Evolutionary conservation across 306 rosid genomes (phyloP).

Genomic region (Inga leiocalycina): DNA sequence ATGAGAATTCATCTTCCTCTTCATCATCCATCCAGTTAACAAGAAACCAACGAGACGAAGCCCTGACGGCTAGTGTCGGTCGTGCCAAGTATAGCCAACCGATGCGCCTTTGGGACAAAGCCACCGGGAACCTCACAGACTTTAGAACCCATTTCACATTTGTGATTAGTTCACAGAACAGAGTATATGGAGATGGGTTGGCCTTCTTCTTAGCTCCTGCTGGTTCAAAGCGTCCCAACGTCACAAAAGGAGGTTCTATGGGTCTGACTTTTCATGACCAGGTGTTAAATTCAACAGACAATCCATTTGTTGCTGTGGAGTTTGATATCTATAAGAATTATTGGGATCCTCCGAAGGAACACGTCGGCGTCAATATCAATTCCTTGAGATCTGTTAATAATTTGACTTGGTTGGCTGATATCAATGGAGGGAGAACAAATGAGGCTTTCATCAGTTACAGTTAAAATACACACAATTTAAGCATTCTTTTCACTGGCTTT

Average conservation of each 20-base stretch:
- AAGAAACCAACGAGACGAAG: not conserved
- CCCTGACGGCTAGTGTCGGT: not conserved
- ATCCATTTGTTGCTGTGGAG: not conserved
- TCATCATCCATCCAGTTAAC: slow-evolving; percentile 29
- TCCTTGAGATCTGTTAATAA: not conserved
- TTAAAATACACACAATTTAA: not conserved
- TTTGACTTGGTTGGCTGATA: not conserved
- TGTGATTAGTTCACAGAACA: not conserved
- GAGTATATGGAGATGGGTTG: slow-evolving; percentile 31
- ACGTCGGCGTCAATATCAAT: not conserved
- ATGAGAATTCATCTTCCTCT: not conserved
- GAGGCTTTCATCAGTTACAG: not conserved
- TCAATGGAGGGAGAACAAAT: not conserved
- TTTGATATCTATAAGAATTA: not conserved
- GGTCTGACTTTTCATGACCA: not conserved
- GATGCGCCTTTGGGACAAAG: not conserved
- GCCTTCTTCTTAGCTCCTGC: not conserved
- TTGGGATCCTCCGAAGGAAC: not conserved
- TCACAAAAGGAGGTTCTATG: not conserved
- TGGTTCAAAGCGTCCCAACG: not conserved
- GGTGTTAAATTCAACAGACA: not conserved
- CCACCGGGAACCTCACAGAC: not conserved
- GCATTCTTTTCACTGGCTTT: not conserved
- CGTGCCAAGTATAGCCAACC: not conserved
- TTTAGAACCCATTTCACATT: not conserved